These are phyloP conservation scores for Cordia subcordata DNA, from an alignment of 257 asterid genomes.

Conservation along the genomic window DNA sequence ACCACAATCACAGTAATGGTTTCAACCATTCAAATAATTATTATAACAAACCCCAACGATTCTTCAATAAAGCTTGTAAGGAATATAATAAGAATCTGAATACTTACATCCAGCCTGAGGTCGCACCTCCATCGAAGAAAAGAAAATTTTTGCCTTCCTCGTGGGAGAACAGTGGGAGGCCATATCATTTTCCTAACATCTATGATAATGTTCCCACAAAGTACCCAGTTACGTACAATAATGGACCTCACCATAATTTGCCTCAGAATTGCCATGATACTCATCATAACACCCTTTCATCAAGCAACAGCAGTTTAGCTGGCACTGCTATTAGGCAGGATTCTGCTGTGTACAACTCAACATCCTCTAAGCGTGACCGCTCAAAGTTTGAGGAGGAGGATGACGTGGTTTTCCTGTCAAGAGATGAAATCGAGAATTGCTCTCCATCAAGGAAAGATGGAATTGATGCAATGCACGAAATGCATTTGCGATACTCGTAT, in stretches of 20 bases:
- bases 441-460: conserved; percentile 98
- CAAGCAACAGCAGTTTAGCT: conserved; percentile 20
- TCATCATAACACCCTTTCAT: conserved; percentile 22
- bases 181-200: conserved; percentile 35
- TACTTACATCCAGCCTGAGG: conserved; percentile 35
- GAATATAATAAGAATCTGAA: conserved; percentile 29
- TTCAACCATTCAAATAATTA: conserved; percentile 21
- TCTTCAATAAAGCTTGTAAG: conserved; percentile 24
- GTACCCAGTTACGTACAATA: conserved; percentile 6
- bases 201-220: conserved; percentile 17
- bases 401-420: conserved; percentile 59
- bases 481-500: conserved; percentile 79
- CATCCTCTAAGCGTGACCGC: conserved; percentile 58
- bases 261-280: conserved; percentile 27
- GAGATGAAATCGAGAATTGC: conserved; percentile 83
- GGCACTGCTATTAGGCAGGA: conserved; percentile 26
- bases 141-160: conserved; percentile 59
- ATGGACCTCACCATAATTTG: conserved; percentile 12
- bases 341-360: conserved; percentile 26
- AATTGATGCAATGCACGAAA: conserved; percentile 73
- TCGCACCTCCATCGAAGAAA: conserved; percentile 51
- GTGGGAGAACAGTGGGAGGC: conserved; percentile 38
- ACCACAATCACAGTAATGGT: conserved; percentile 10
- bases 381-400: conserved; percentile 63
- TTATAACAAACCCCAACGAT: conserved; percentile 22